Evolutionary conservation across 2,329 filamentous ascomycete species (phyloP).

Genomic region (Ceratocystis papillata): DNA sequence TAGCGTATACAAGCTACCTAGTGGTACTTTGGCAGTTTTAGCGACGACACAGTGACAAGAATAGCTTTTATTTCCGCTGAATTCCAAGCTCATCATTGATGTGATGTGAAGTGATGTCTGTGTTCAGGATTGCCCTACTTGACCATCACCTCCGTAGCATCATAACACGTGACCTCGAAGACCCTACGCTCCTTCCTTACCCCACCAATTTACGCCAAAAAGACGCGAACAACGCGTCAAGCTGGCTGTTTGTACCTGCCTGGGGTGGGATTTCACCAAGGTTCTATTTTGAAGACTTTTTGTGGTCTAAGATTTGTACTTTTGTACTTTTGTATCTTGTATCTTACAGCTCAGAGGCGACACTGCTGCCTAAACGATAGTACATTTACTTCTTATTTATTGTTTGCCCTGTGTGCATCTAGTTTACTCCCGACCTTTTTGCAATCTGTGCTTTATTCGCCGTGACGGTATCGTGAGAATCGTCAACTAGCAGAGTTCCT

Average conservation of each 20-base stretch:
- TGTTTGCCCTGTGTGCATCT: neutral
- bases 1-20: too few species aligned
- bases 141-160: too few species aligned
- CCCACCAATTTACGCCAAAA: slow-evolving; percentile 23
- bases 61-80: too few species aligned
- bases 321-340: neutral
- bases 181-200: neutral
- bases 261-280: neutral
- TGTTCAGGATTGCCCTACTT: neutral
- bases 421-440: neutral
- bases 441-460: neutral
- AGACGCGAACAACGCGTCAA: slow-evolving; percentile 17
- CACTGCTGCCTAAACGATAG: neutral
- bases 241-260: neutral
- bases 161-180: slow-evolving; percentile 14
- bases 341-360: neutral
- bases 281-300: neutral
- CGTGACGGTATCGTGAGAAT: neutral
- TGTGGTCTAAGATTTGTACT: neutral
- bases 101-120: too few species aligned
- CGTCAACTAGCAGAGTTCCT: neutral
- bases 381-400: neutral
- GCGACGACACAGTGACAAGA: too few species aligned
- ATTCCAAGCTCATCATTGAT: too few species aligned
- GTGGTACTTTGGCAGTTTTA: too few species aligned